A percentile compares a stretch with the other conserved stretches of the same genome.
Evolutionary conservation across 2,329 filamentous ascomycete genomes (phyloP).

Genomic region (Colletotrichum sidae): DNA sequence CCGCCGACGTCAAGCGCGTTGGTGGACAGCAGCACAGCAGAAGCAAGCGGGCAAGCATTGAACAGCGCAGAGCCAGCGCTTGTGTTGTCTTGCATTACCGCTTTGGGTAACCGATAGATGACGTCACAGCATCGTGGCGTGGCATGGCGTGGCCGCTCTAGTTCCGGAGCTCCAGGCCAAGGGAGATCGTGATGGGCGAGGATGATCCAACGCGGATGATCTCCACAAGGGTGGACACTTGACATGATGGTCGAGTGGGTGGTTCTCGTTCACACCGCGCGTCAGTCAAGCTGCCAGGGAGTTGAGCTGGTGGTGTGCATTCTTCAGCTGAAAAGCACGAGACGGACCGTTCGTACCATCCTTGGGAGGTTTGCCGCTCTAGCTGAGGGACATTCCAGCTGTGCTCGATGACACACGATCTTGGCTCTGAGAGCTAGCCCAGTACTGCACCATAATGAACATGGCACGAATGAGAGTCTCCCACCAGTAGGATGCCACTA

Average conservation of each 20-base stretch:
- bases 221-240: constrained; percentile 16
- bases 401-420: constrained; percentile 4
- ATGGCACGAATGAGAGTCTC: no score
- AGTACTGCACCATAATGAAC: no score
- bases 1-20: constrained; percentile 37
- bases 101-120: constrained; percentile 19
- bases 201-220: constrained; percentile 22
- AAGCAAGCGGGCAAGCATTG: no score
- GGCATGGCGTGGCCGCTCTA: not conserved
- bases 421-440: not conserved
- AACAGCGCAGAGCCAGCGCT: no score
- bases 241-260: no score
- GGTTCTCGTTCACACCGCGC: no score
- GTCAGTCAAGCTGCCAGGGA: no score
- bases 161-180: constrained; percentile 3
- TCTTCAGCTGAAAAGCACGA: not conserved
- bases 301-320: not conserved
- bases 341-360: no score
- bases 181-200: constrained; percentile 5
- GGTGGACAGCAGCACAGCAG: not conserved
- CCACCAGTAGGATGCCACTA: no score
- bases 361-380: no score
- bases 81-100: not conserved
- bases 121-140: constrained; percentile 22
- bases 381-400: no score